Evolutionary conservation across 768 basidiomycete species (phyloP).

Genomic region (Lenzites betulinus): DNA sequence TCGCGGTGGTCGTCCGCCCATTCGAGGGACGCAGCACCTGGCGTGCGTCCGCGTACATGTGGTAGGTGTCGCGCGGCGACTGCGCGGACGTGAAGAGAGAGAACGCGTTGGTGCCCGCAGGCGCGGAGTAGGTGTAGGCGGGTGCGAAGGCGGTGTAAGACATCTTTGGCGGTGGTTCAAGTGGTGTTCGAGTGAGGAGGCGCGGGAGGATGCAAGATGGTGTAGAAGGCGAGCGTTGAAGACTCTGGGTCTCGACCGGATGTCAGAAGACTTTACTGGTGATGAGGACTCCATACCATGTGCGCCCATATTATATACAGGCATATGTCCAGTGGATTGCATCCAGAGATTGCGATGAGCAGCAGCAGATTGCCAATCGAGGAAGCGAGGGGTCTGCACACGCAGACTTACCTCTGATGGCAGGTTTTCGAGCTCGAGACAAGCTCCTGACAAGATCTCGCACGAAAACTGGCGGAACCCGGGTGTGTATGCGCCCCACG

Average conservation of each 20-base stretch:
- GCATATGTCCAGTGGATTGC: neutral
- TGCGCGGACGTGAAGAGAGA: slow-evolving; percentile 18
- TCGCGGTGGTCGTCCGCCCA: slow-evolving; percentile 10
- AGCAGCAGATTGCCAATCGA: slow-evolving; percentile 13
- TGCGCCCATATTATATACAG: slow-evolving; percentile 4
- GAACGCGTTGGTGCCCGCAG: slow-evolving; percentile 23
- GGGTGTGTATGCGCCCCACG: no score
- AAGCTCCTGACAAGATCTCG: no score
- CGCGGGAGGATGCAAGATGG: neutral
- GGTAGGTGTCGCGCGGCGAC: slow-evolving; percentile 25
- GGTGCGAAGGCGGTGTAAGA: slow-evolving; percentile 17
- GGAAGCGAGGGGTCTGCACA: neutral
- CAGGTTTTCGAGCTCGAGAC: no score
- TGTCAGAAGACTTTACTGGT: slow-evolving; percentile 1
- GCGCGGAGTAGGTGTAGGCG: slow-evolving; percentile 20
- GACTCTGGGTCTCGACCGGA: slow-evolving; percentile 3
- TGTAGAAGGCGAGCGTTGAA: neutral
- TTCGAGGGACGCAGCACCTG: slow-evolving; percentile 25
- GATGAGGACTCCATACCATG: neutral
- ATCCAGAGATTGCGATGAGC: slow-evolving; percentile 2
- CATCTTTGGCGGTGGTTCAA: slow-evolving; percentile 15
- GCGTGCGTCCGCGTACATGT: slow-evolving; percentile 24
- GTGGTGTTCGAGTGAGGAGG: no score
- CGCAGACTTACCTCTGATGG: no score
- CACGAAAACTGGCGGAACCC: no score